Percentiles rank a stretch among this genome's conserved stretches.
Evolutionary conservation across 2,329 filamentous ascomycete species (phyloP).

Genomic region (Trichoderma simmonsii): DNA sequence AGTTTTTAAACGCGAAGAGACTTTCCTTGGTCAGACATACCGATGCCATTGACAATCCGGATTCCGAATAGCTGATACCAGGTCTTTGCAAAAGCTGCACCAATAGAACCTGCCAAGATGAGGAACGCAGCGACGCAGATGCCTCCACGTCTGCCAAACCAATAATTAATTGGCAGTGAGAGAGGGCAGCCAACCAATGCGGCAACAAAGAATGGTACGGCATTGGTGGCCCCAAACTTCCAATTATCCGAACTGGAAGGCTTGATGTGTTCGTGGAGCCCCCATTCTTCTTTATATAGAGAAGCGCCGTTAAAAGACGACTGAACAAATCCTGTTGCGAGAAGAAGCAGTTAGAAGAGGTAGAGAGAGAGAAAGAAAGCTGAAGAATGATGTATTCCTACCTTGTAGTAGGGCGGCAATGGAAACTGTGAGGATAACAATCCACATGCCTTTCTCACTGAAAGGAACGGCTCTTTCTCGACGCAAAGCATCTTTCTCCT

Average conservation of each 20-base stretch:
- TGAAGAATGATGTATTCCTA: background rate
- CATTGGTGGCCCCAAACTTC: constrained; percentile 40
- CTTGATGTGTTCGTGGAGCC: constrained; percentile 11
- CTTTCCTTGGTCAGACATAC: constrained; percentile 26
- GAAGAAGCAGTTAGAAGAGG: background rate
- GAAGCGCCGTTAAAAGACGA: constrained; percentile 43
- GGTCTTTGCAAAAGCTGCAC: constrained; percentile 32
- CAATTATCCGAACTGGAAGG: constrained; percentile 30
- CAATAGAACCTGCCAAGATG: constrained; percentile 40
- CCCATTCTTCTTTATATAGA: constrained; percentile 29
- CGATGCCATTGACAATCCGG: constrained; percentile 38
- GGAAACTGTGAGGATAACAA: constrained; percentile 42
- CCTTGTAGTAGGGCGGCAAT: constrained; percentile 42
- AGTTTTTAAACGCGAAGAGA: constrained; percentile 13
- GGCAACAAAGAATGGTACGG: constrained; percentile 39
- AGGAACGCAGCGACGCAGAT: constrained; percentile 39
- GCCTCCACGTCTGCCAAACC: constrained; percentile 39
- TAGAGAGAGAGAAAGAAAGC: too few relatives aligned
- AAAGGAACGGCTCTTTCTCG: constrained; percentile 39
- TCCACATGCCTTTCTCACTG: constrained; percentile 38
- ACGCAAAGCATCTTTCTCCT: constrained; percentile 38
- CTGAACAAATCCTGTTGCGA: constrained; percentile 38
- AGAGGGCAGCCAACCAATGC: constrained; percentile 39
- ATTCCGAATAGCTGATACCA: constrained; percentile 37
- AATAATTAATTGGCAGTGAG: constrained; percentile 41